Base-by-base conservation (phyloP, 495 filamentous ascomycete species). In the Copromyces sp. region DNA sequence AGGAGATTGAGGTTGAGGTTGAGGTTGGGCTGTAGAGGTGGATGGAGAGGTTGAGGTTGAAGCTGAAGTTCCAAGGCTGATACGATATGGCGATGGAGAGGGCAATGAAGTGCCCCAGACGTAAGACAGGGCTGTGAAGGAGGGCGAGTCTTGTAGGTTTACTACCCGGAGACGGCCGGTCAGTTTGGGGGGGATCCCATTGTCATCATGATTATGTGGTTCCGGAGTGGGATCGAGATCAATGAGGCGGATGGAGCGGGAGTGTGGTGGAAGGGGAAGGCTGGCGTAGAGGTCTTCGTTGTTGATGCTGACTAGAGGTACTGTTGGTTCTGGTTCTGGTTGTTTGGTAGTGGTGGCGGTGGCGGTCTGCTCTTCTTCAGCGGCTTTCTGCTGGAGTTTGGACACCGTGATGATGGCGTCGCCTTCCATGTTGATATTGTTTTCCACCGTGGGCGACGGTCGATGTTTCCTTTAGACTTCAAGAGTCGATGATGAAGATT, bases 121-220 rank as follows among this genome's bases (percentile, higher is more conserved):
- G 42, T 73, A 73, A 9, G 72, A 73, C 6, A 74, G 69, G 17
- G 72, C 68, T 11, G 47, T 61, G 44, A 71, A 74, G 0, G 17
- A 32, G 12, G 37, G 69, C 6, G 38, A 14, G 20, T 68, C 16
- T 11, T 71, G 16, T 1, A 74, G 69, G n/a, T 38, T 17, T 3
- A 65, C 72, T 5, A 74, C 72, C 1, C 72, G 69, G 16, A 74
- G 45, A 20, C 45, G 29, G 38, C 72, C 69, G 16, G 44, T 45
- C n/a, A 73, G 44, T 35, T 20, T 20, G 4, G 7, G 4, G 8
- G n/a, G 4, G 11, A 20, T 29, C 47, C 11, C 29, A 20, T 59
- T 1, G 32, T 39, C n/a, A 3, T 32, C 41, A 6, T 42, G 41
- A 17, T 14, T 4, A 6, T 17, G 41, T 71, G 70, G 44, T 11